Percentiles rank a stretch among this genome's conserved stretches.
Evolutionary conservation across 2,329 filamentous ascomycete genomes (phyloP).

Genomic region (Juglanconis oblonga): DNA sequence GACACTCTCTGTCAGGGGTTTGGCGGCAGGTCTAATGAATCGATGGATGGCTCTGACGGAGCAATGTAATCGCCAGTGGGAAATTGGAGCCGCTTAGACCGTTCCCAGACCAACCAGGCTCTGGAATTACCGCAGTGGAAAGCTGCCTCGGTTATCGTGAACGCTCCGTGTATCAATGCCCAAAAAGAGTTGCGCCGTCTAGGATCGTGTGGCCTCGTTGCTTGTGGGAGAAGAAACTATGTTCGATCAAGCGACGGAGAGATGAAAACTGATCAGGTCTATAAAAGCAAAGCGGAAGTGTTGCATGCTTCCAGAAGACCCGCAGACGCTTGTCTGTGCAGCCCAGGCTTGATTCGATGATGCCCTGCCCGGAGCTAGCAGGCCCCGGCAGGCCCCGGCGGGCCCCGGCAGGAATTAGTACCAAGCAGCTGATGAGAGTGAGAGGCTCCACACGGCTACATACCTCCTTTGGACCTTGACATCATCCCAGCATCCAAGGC

Average conservation of each 20-base stretch:
- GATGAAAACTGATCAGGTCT: background rate
- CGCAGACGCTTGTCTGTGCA: too few relatives aligned
- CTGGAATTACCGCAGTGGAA: slow-evolving; percentile 18
- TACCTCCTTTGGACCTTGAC: background rate
- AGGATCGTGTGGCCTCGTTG: background rate
- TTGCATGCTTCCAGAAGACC: background rate
- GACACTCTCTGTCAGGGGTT: background rate
- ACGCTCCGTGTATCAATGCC: background rate
- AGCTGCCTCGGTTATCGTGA: background rate
- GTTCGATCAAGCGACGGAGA: background rate
- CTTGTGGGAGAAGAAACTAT: background rate
- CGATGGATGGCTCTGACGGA: slow-evolving; percentile 5
- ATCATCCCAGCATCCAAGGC: background rate
- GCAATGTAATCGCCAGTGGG: slow-evolving; percentile 11
- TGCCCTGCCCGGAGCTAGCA: background rate
- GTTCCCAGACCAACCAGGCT: slow-evolving; percentile 8
- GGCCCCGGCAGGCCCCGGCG: too few relatives aligned
- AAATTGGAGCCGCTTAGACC: slow-evolving; percentile 17
- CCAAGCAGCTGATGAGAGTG: background rate
- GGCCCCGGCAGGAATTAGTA: background rate
- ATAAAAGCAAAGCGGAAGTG: background rate
- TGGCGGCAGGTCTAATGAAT: background rate
- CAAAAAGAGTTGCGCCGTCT: background rate
- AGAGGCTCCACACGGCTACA: background rate
- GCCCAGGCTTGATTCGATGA: background rate